phyloP scores from a whole-genome alignment of 306 rosid genomes.

The Glycyrrhiza uralensis region DNA sequence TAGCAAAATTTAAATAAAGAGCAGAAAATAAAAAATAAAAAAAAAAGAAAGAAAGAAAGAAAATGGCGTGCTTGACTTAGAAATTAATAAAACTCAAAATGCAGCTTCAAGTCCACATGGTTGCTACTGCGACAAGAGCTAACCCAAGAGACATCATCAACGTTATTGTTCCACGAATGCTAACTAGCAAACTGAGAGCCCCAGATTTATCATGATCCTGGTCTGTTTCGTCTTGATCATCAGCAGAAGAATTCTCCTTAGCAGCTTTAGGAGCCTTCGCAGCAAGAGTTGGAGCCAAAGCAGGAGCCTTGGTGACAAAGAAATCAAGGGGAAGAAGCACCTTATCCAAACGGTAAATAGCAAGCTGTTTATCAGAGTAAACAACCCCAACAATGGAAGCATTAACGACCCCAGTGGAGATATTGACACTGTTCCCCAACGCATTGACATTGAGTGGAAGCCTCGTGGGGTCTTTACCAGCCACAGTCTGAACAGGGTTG shows the following conservation, averaged over 20 bases:
- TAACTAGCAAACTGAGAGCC: constrained; percentile 19
- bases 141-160: constrained; percentile 27
- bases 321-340: constrained; percentile 63
- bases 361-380: constrained; percentile 51
- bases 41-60: not conserved
- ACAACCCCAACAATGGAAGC: constrained; percentile 45
- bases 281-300: constrained; percentile 44
- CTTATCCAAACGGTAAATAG: constrained; percentile 49
- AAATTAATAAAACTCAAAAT: constrained; percentile 1
- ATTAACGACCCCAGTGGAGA: constrained; percentile 61
- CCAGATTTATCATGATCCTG: constrained; percentile 40
- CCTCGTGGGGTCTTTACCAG: constrained; percentile 25
- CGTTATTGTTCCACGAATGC: constrained; percentile 16
- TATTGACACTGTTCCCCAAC: constrained; percentile 46
- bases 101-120: constrained; percentile 21
- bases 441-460: constrained; percentile 48
- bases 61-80: not conserved
- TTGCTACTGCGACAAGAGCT: constrained; percentile 3
- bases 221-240: constrained; percentile 17
- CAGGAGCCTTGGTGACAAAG: constrained; percentile 45
- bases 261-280: constrained; percentile 45
- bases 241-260: constrained; percentile 22
- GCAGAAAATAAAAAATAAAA: too few species aligned
- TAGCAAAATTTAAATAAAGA: not conserved
- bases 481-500: constrained; percentile 39